Conservation (phyloP, 2,329 filamentous ascomycete species). For the Chaetomium strumarium region DNA sequence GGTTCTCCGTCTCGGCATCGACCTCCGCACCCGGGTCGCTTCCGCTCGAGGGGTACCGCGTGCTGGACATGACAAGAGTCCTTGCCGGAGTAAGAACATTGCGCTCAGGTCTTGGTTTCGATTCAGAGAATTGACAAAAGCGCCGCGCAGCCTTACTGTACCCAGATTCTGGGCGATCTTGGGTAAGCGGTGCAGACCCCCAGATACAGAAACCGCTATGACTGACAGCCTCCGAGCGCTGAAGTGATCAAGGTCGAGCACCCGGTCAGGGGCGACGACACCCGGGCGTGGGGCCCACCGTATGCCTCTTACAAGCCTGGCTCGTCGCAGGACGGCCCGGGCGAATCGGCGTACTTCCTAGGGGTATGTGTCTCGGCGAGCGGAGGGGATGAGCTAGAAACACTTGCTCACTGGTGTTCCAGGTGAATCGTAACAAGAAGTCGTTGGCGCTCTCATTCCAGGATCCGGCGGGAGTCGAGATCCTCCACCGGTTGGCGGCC, state of each 20-base stretch:
- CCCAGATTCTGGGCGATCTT: slow-evolving; percentile 91
- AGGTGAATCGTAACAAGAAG: slow-evolving; percentile 97
- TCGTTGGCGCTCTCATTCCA: slow-evolving; percentile 89
- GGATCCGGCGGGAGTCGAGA: slow-evolving; percentile 72
- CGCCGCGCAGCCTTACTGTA: slow-evolving; percentile 75
- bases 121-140: not conserved
- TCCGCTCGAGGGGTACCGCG: slow-evolving; percentile 78
- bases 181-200: slow-evolving; percentile 55
- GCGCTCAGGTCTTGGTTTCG: not conserved
- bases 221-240: slow-evolving; percentile 52
- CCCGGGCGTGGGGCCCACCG: slow-evolving; percentile 90
- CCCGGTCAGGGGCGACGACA: slow-evolving; percentile 85
- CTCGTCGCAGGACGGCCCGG: slow-evolving; percentile 58
- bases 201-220: not conserved
- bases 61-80: slow-evolving; percentile 95
- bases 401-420: not conserved
- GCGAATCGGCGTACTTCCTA: slow-evolving; percentile 93
- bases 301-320: slow-evolving; percentile 71
- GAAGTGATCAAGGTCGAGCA: slow-evolving; percentile 98
- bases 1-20: slow-evolving; percentile 14
- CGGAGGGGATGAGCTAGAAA: not conserved
- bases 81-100: slow-evolving; percentile 73
- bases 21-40: slow-evolving; percentile 29
- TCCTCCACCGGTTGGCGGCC: slow-evolving; percentile 77
- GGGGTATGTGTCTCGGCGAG: slow-evolving; percentile 51